Percentiles rank a stretch among this genome's conserved stretches.
These are phyloP conservation scores for Dryas octopetala DNA, from an alignment of 306 rosid genomes.

Conservation along the genomic window DNA sequence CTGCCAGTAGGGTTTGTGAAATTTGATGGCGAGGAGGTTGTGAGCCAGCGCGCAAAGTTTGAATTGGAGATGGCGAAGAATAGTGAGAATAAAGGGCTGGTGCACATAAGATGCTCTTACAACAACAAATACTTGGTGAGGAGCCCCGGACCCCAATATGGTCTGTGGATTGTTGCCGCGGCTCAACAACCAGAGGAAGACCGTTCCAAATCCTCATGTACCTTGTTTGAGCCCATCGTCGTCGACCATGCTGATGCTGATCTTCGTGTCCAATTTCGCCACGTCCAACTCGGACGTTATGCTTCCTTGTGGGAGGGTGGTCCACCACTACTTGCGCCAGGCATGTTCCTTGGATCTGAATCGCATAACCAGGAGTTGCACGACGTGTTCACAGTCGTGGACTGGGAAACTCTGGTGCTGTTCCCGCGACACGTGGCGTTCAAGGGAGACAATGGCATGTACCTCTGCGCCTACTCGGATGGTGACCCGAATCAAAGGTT, in stretches of 20 bases:
- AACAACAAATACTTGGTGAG: background rate
- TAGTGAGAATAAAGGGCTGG: background rate
- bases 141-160: too few relatives aligned
- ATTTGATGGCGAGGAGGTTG: background rate
- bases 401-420: background rate
- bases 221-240: background rate
- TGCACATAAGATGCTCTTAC: background rate
- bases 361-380: background rate
- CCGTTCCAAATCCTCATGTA: background rate
- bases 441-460: background rate
- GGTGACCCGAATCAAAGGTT: background rate
- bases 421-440: conserved; percentile 11
- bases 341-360: background rate
- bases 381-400: background rate
- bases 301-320: background rate
- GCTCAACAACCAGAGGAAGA: conserved; percentile 7
- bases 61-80: background rate
- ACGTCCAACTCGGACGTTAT: background rate
- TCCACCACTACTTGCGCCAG: accelerated
- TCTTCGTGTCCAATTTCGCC: background rate
- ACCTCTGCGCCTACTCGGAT: background rate
- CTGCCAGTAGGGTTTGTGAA: background rate
- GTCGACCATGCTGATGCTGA: too few relatives aligned
- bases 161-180: background rate
- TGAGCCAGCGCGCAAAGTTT: background rate